phyloP scores from a whole-genome alignment of 768 basidiomycete genomes.

The Termitomyces sp. region DNA sequence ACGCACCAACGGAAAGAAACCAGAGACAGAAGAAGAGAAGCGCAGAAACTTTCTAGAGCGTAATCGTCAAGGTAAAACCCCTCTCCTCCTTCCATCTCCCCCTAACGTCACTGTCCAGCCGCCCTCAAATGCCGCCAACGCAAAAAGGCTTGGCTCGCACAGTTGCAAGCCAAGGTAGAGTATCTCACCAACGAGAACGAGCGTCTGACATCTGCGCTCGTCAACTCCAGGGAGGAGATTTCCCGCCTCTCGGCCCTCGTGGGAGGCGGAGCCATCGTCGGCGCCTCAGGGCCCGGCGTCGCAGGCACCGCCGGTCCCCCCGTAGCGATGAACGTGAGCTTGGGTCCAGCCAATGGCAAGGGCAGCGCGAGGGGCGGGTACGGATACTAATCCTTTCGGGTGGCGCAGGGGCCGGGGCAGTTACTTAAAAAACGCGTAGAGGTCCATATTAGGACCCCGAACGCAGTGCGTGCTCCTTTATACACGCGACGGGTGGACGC shows the following conservation, averaged over 20 bases:
- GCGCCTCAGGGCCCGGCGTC: slow-evolving; percentile 25
- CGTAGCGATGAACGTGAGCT: slow-evolving; percentile 3
- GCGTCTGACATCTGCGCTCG: slow-evolving; percentile 81
- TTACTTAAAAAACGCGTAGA: not conserved
- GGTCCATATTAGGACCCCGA: not conserved
- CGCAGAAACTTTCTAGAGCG: slow-evolving; percentile 94
- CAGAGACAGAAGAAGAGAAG: slow-evolving; percentile 98
- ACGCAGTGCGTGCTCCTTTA: not conserved
- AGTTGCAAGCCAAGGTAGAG: slow-evolving; percentile 93
- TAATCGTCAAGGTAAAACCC: slow-evolving; percentile 84
- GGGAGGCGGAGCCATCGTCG: slow-evolving; percentile 58
- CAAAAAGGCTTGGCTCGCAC: slow-evolving; percentile 96
- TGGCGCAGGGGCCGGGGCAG: not conserved
- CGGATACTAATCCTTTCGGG: not conserved
- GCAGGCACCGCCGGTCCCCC: slow-evolving; percentile 16
- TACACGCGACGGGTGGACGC: not conserved
- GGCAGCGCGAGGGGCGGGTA: slow-evolving; percentile 2
- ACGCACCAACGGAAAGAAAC: slow-evolving; percentile 53
- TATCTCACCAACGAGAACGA: slow-evolving; percentile 93
- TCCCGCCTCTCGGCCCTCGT: slow-evolving; percentile 75
- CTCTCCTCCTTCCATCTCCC: slow-evolving; percentile 2
- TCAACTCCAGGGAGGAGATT: slow-evolving; percentile 89
- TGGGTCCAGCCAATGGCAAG: slow-evolving; percentile 6
- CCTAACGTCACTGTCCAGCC: slow-evolving; percentile 45
- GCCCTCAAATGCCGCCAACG: slow-evolving; percentile 98